Percentiles rank a stretch among this genome's conserved stretches.
Evolutionary conservation across 306 rosid genomes (phyloP).

Genomic region (Quercus robur): DNA sequence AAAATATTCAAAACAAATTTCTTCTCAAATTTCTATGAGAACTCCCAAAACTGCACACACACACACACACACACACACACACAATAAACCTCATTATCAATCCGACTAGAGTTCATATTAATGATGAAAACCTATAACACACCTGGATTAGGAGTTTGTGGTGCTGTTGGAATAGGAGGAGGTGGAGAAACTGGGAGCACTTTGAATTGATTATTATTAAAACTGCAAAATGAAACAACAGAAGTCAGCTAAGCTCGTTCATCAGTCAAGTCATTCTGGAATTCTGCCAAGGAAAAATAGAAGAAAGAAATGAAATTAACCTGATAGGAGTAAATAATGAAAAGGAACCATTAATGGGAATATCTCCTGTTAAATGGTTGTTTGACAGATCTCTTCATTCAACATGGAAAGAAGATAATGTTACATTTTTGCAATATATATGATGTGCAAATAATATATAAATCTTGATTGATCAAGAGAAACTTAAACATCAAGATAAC

Average conservation of each 20-base stretch:
- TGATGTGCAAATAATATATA: conserved; percentile 3
- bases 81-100: neutral
- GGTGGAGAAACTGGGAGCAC: conserved; percentile 30
- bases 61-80: neutral
- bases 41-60: too few relatives aligned
- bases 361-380: conserved; percentile 53
- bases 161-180: conserved; percentile 14
- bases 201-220: conserved; percentile 36
- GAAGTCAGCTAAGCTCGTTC: conserved; percentile 15
- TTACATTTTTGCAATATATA: conserved; percentile 15
- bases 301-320: conserved; percentile 32
- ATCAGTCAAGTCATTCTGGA: neutral
- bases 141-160: conserved; percentile 44
- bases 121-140: conserved; percentile 4
- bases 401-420: conserved; percentile 22
- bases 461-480: conserved; percentile 4
- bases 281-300: neutral
- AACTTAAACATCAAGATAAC: conserved; percentile 9
- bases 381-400: conserved; percentile 83
- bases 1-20: neutral
- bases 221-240: conserved; percentile 50
- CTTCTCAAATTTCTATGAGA: too few relatives aligned
- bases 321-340: conserved; percentile 85
- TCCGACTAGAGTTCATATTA: neutral
- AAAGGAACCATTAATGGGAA: conserved; percentile 84